Conservation (phyloP, 345 rosid genomes). For the Acer saccharum region DNA sequence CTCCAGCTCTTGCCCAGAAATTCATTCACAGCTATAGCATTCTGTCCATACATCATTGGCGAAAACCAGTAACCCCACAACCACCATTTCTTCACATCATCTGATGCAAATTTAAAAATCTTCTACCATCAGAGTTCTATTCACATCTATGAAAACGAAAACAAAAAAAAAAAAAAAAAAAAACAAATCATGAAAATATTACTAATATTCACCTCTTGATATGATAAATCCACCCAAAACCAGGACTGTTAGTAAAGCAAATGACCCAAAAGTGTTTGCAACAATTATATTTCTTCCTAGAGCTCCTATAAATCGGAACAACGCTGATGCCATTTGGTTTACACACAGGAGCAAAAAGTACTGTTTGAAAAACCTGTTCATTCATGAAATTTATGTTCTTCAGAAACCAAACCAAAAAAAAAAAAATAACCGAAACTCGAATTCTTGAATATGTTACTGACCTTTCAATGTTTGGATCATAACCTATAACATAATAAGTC, state of each 20-base stretch:
- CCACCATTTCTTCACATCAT: constrained; percentile 62
- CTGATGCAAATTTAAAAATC: constrained; percentile 29
- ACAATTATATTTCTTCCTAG: constrained; percentile 60
- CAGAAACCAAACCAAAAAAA: constrained; percentile 9
- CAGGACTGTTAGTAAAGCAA: constrained; percentile 43
- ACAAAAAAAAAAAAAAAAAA: too few relatives aligned
- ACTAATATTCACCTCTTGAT: constrained; percentile 41
- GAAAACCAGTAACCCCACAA: constrained; percentile 75
- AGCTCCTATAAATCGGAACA: constrained; percentile 58
- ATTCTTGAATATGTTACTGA: constrained; percentile 13
- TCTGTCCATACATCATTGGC: constrained; percentile 67
- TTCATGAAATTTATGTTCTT: not conserved
- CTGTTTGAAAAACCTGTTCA: constrained; percentile 58
- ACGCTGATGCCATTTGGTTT: constrained; percentile 60
- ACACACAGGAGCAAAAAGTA: constrained; percentile 45
- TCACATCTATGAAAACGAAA: not conserved
- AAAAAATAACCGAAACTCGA: not conserved
- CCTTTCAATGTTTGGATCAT: constrained; percentile 53
- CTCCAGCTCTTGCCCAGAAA: constrained; percentile 65
- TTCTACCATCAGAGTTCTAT: constrained; percentile 21
- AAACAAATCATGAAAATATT: not conserved
- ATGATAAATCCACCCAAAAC: constrained; percentile 68
- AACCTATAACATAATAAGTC: constrained; percentile 60
- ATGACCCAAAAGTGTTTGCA: constrained; percentile 62
- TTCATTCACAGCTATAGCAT: constrained; percentile 63